Evolutionary conservation across 2,329 filamentous ascomycete genomes (phyloP).

Genomic region (Nigrospora osmanthi): DNA sequence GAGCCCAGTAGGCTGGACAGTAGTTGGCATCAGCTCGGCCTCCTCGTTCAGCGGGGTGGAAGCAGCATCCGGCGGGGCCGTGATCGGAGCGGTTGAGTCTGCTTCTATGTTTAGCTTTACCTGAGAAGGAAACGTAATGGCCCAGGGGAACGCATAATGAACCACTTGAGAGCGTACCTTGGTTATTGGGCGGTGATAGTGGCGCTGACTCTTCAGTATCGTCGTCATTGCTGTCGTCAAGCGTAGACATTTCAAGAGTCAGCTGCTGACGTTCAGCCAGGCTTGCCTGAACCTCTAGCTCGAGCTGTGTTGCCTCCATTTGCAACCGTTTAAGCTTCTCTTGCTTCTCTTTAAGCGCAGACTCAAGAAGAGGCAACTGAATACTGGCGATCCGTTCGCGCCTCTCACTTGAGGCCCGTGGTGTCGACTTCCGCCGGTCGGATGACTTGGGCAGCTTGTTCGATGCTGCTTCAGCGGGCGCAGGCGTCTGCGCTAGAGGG

Average conservation of each 20-base stretch:
- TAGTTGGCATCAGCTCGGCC: too few relatives aligned
- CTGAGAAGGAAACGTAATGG: too few relatives aligned
- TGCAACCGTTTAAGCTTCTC: constrained; percentile 37
- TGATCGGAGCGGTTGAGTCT: too few relatives aligned
- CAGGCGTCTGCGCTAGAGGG: constrained; percentile 11
- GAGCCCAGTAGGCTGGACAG: too few relatives aligned
- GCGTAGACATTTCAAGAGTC: constrained; percentile 2
- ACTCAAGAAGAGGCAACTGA: constrained; percentile 29
- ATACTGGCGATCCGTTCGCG: constrained; percentile 28
- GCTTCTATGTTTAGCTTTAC: too few relatives aligned
- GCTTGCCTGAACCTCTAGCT: constrained; percentile 34
- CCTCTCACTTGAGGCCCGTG: constrained; percentile 7
- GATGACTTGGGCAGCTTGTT: constrained; percentile 6
- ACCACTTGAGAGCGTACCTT: neutral
- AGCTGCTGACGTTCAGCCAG: constrained; percentile 24
- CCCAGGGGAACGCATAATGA: neutral
- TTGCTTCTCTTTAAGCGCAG: constrained; percentile 33
- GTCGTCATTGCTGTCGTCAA: neutral
- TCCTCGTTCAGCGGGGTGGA: too few relatives aligned
- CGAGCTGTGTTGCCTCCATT: constrained; percentile 37
- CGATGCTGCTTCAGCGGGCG: constrained; percentile 3
- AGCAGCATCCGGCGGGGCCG: too few relatives aligned
- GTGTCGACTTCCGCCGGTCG: constrained; percentile 4
- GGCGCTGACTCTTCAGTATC: neutral
- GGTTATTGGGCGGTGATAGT: neutral